Percentiles rank a stretch among this genome's conserved stretches.
Conservation (phyloP, 306 rosid genomes). For the Begonia masoniana region DNA sequence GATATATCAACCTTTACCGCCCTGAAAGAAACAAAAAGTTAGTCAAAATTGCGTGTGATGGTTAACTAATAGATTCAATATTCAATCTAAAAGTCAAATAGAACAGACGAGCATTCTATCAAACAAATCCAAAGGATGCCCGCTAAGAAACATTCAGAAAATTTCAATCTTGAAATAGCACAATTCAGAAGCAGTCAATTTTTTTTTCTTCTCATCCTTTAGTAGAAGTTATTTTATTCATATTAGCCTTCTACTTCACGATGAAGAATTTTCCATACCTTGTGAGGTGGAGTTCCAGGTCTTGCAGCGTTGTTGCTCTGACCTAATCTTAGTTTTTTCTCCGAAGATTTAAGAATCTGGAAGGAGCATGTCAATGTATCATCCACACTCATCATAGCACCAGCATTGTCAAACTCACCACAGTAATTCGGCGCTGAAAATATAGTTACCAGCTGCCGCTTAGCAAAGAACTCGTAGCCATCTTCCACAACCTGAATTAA, state of each 20-base stretch:
- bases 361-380: conserved; percentile 49
- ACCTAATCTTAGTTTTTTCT: conserved; percentile 35
- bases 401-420: conserved; percentile 44
- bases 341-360: conserved; percentile 45
- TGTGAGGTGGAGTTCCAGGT: conserved; percentile 47
- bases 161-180: too few species aligned
- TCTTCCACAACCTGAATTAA: conserved; percentile 34
- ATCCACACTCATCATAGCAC: conserved; percentile 60
- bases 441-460: conserved; percentile 42
- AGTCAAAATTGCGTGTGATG: too few species aligned
- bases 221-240: too few species aligned
- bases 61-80: too few species aligned
- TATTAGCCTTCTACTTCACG: not conserved
- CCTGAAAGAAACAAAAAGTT: too few species aligned
- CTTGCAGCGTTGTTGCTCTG: conserved; percentile 22
- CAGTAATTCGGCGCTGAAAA: conserved; percentile 44
- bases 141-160: too few species aligned
- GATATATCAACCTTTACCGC: too few species aligned
- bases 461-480: conserved; percentile 50
- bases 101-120: too few species aligned
- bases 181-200: too few species aligned
- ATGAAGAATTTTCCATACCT: conserved; percentile 16
- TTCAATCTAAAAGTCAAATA: too few species aligned
- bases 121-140: too few species aligned
- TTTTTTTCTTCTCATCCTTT: too few species aligned